Base-by-base conservation (phyloP, 768 basidiomycete genomes). In the Collybia sordida region DNA sequence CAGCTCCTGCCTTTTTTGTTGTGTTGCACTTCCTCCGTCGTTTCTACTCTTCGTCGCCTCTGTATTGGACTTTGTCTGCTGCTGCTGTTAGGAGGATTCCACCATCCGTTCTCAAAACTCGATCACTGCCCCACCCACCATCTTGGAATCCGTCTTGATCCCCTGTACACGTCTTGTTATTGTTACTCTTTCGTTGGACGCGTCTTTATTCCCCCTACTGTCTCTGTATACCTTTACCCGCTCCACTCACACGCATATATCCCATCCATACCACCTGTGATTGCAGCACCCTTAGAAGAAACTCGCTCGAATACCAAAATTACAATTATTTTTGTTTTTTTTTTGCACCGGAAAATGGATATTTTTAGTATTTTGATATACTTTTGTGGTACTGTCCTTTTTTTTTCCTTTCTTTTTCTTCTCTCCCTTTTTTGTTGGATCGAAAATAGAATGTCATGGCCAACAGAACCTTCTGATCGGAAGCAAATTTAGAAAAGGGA, bases 381-480 rank as follows among this genome's bases (percentile, higher is more conserved):
- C n/a, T n/a, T n/a, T n/a, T n/a, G n/a, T n/a, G n/a, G n/a, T n/a
- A n/a, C n/a, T n/a, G n/a, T n/a, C n/a, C n/a, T n/a, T 39, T 44
- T 45, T 34, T 48, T 41, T 38, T 35, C 47, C 49, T 52, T 52
- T 56, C 47, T 47, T 50, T 58, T 47, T 53, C 52, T 49, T 35
- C 40, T 45, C 40, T 38, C 38, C 44, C 47, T 31, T 45, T 55
- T 60, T 49, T 54, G 25, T 48, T 50, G 47, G 59, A 65, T 64
- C 62, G 55, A 64, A 59, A 63, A 55, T 59, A 62, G 61, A 55
- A 61, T 64, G n/a, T n/a, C n/a, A n/a, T 64, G 60, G 55, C 45
- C 66, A 65, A 70, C 65, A 68, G 70, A 71, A 72, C 60, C 31
- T 68, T 72, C 71, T 71, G 71, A 72, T 72, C 69, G 69, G 68